Evolutionary conservation across 768 basidiomycete species (phyloP), one percentile per base, ranked within the genome.

Genomic region (Pleurotus citrinopileatus): DNA sequence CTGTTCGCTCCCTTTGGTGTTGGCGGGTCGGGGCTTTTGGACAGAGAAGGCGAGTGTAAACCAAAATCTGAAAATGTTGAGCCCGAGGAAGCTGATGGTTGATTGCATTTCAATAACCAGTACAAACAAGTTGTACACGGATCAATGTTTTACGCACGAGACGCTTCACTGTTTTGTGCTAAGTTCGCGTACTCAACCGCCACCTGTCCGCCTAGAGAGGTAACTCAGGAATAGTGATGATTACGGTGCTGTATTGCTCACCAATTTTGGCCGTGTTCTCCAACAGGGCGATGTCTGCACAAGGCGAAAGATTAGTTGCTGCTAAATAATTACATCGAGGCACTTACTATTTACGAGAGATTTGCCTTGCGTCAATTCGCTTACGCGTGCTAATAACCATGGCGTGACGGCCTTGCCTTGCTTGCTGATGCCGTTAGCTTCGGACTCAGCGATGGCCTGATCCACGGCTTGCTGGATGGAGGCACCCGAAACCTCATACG

Each of bases 361-460:
- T 56, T 75, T 75, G 2, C 93, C 93, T 27, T 79, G 64, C 0
- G 89, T 93, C 44, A 98, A 74, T 65, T 96, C 88, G 13, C 79
- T 79, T 1, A 98, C 86, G 26, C 96, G 84, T 40, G 78, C 75
- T 26, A 99, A 74, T 8, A 99, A 73, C 96, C 96, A 98, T 5
- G 97, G 97, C 1, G 97, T 99, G 4, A 82, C 94, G 56, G 93
- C 90, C 61, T 97, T 98, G 2, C 97, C 97, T 15, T 77, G 73
- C 60, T 75, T 83, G 62, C 80, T 87, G 42, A 96, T 73, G 2
- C 94, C 93, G 58, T 86, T 87, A 55, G 80, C 78, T 57, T 91
- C 86, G 3, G 91, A 88, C 70, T 99, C 96, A 12, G 67, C 65
- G 4, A 99, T 80, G 5, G 97, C 97, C 60, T 83, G 85, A 54